A percentile compares a stretch with the other conserved stretches of the same genome.
Conservation (phyloP, 2,329 filamentous ascomycete genomes). For the Chrysoporthe cubensis region DNA sequence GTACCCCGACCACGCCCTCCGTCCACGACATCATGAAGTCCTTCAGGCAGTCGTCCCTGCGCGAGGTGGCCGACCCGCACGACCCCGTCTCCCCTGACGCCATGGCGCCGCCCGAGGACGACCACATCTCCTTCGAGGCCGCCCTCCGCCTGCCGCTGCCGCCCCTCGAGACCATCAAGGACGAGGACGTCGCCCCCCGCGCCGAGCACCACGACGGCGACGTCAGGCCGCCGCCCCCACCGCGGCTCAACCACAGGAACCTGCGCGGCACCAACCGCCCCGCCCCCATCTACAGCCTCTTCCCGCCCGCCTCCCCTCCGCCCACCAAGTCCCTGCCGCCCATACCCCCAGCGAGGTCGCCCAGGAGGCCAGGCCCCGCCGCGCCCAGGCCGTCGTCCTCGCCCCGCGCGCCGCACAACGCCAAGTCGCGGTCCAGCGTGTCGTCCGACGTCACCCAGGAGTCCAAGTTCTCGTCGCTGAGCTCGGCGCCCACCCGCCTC, state of each 20-base stretch:
- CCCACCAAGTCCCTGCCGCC: conserved; percentile 26
- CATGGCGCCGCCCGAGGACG: neutral
- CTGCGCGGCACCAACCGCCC: neutral
- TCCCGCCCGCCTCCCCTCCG: conserved; percentile 22
- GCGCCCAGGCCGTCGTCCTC: neutral
- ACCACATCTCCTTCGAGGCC: conserved; percentile 5
- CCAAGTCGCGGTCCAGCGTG: conserved; percentile 19
- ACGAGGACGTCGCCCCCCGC: conserved; percentile 3
- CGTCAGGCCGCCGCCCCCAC: conserved; percentile 3
- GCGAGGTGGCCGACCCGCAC: neutral
- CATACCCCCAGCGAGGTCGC: conserved; percentile 23
- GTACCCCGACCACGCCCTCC: conserved; percentile 13
- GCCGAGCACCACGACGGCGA: neutral
- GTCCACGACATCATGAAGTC: conserved; percentile 18
- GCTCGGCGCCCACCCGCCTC: conserved; percentile 15
- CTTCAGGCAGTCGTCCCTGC: conserved; percentile 16
- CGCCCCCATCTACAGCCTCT: conserved; percentile 23
- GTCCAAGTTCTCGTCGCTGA: conserved; percentile 21
- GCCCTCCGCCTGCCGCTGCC: conserved; percentile 7
- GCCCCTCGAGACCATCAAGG: neutral
- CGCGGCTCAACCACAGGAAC: conserved; percentile 5
- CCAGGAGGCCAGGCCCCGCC: neutral
- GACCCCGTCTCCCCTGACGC: neutral
- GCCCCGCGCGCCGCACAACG: neutral
- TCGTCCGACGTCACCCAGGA: conserved; percentile 18